Base-by-base conservation (phyloP, 139 green algal genomes). In the Yamagishiella unicocca region DNA sequence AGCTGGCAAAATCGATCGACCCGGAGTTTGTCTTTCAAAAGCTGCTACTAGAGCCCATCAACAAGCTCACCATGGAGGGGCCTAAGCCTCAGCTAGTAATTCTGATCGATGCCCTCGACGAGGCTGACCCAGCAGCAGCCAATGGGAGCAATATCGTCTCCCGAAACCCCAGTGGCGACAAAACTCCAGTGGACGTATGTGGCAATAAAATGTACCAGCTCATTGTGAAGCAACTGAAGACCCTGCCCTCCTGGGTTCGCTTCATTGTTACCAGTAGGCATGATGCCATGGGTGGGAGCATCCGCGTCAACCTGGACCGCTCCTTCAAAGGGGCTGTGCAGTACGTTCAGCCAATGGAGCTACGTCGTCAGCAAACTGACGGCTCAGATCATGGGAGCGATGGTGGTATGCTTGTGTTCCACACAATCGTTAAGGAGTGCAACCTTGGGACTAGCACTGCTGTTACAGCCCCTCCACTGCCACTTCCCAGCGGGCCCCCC, bases 21-120 rank as follows among this genome's bases (percentile, higher is more conserved):
- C n/a, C n/a, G n/a, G n/a, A n/a, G n/a, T n/a, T n/a, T n/a, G n/a
- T n/a, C n/a, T n/a, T n/a, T n/a, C n/a, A n/a, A n/a, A n/a, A n/a
- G n/a, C n/a, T n/a, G n/a, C n/a, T n/a, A n/a, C n/a, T n/a, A n/a
- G n/a, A n/a, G n/a, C n/a, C n/a, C n/a, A n/a, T n/a, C n/a, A n/a
- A n/a, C n/a, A n/a, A n/a, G n/a, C n/a, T n/a, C n/a, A n/a, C n/a
- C n/a, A n/a, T n/a, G n/a, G n/a, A n/a, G n/a, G n/a, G n/a, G 12
- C 50, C n/a, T n/a, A n/a, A n/a, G n/a, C n/a, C 12, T 25, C 70
- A 78, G n/a, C 22, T 88, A 8, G 43, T 88, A 19, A 25, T 88
- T 6, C 83, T 88, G 29, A 19, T 88, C 12, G 83, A 88, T 27
- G 83, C 83, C 12, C 6, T 88, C n/a, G 83, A 88, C 25, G 83